phyloP scores from a whole-genome alignment of 2,329 filamentous ascomycete species.

The Ascochyta rabiei region DNA sequence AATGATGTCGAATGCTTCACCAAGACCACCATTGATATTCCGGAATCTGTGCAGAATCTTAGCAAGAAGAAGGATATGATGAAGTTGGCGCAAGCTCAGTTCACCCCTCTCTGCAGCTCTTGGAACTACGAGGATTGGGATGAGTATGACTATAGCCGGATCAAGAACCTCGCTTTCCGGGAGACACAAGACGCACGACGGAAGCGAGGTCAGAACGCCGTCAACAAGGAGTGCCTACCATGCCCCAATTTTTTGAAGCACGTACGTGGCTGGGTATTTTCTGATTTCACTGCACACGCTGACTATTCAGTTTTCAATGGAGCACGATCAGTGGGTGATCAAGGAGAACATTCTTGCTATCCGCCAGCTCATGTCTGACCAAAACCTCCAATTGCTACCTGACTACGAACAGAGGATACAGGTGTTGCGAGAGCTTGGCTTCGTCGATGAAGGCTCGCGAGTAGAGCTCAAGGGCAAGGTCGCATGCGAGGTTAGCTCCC shows the following conservation, averaged over 20 bases:
- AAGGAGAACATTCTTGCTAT: slow-evolving; percentile 90
- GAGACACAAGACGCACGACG: slow-evolving; percentile 77
- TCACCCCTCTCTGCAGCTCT: slow-evolving; percentile 71
- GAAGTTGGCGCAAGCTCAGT: slow-evolving; percentile 68
- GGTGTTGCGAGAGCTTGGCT: slow-evolving; percentile 88
- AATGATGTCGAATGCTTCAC: slow-evolving; percentile 86
- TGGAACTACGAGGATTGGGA: slow-evolving; percentile 81
- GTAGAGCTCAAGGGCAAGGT: slow-evolving; percentile 98
- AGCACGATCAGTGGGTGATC: slow-evolving; percentile 95
- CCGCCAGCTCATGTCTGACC: slow-evolving; percentile 88
- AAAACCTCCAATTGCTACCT: slow-evolving; percentile 92
- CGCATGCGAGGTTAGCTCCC: slow-evolving; percentile 73
- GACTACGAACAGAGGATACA: slow-evolving; percentile 96
- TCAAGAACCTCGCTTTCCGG: slow-evolving; percentile 82
- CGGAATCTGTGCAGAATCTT: slow-evolving; percentile 50
- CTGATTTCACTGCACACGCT: slow-evolving; percentile 6
- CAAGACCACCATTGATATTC: slow-evolving; percentile 64
- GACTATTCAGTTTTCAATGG: slow-evolving; percentile 78
- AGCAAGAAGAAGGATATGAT: slow-evolving; percentile 60
- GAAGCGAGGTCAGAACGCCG: slow-evolving; percentile 67
- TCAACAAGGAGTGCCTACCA: slow-evolving; percentile 67
- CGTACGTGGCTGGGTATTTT: slow-evolving; percentile 59
- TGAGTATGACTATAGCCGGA: slow-evolving; percentile 79
- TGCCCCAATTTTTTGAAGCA: slow-evolving; percentile 88
- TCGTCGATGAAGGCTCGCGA: slow-evolving; percentile 84